Base-by-base conservation (phyloP, 2,329 filamentous ascomycete genomes). In the Verticillium klebahnii region DNA sequence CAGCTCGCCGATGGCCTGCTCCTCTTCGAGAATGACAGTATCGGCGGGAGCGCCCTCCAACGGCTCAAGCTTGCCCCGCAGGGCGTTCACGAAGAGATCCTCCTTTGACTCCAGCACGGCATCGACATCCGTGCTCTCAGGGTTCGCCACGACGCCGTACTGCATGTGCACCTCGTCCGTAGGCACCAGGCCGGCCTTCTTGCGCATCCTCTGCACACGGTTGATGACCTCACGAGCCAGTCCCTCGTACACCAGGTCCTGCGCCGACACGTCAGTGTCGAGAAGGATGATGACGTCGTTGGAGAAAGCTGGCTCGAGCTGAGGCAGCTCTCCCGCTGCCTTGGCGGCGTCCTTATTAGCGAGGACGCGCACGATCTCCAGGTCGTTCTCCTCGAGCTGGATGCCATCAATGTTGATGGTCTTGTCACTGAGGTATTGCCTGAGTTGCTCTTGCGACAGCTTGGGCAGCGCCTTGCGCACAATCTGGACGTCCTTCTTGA, bases 81-180 rank as follows among this genome's bases (percentile, higher is more conserved):
- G 75, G 25, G 88, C 88, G 79, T 92, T 95, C 74, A 90, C 88
- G 70, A 96, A 91, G 37, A 84, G 79, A 55, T 80, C 75, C 25
- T 84, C 77, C 71, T 96, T 91, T 40, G 84, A 84, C 66, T 85
- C 80, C 71, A 96, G 92, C 2, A 88, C 88, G 60, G 83, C 81
- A 62, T 83, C 85, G 29, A 97, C 75, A 5, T 91, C 92, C 63
- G 93, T 83, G 55, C 86, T 83, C 2, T 95, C 90, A 0, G 91
- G 90, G 71, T 97, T 93, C 8, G 86, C 83, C 57, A 96, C 78
- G 5, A 98, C 87, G 62, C 83, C 83, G 78, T 97, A 98, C 75
- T 96, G 91, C 91, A 99, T 97, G 78, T 90, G 91, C 65, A 99
- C 89, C 71, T 98, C 95, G 71, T 99, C 95, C 0, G 94, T 98